Conservation (phyloP, 2,329 filamentous ascomycete species). For the Cladosporium sp. region DNA sequence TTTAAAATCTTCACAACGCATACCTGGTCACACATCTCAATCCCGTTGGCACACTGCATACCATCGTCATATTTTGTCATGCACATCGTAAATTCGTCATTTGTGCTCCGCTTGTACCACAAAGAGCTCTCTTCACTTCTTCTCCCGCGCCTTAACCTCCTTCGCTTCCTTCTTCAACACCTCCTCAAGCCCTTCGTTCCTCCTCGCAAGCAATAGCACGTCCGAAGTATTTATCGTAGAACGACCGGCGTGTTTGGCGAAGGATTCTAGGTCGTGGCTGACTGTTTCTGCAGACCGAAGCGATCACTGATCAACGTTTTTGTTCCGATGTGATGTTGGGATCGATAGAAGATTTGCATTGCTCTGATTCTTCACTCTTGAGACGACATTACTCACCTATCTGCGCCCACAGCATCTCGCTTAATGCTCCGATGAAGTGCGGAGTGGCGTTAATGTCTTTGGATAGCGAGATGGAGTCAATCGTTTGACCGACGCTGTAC, state of each 20-base stretch:
- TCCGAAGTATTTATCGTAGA: conserved; percentile 79
- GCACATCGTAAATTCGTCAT: background rate
- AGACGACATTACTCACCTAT: conserved; percentile 56
- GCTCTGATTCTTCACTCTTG: background rate
- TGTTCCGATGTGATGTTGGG: no score
- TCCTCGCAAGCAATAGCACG: conserved; percentile 77
- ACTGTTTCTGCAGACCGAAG: conserved; percentile 16
- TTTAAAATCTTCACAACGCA: no score
- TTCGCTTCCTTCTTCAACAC: conserved; percentile 70
- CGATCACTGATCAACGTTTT: no score
- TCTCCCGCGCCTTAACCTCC: conserved; percentile 24
- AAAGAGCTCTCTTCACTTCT: background rate
- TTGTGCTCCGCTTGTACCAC: background rate
- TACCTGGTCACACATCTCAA: background rate
- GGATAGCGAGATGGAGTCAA: conserved; percentile 74
- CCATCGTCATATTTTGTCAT: no score
- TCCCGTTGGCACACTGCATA: background rate
- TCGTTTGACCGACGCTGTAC: conserved; percentile 79
- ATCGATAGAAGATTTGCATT: background rate
- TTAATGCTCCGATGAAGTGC: conserved; percentile 54
- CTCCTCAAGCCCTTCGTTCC: conserved; percentile 78
- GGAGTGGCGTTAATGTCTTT: conserved; percentile 75
- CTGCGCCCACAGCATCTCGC: conserved; percentile 82
- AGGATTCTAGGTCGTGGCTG: conserved; percentile 57
- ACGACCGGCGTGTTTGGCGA: conserved; percentile 73